These are phyloP conservation scores for Globisporangium mamillatum DNA, from an alignment of 352 stramenopile genomes.

Conservation along the genomic window DNA sequence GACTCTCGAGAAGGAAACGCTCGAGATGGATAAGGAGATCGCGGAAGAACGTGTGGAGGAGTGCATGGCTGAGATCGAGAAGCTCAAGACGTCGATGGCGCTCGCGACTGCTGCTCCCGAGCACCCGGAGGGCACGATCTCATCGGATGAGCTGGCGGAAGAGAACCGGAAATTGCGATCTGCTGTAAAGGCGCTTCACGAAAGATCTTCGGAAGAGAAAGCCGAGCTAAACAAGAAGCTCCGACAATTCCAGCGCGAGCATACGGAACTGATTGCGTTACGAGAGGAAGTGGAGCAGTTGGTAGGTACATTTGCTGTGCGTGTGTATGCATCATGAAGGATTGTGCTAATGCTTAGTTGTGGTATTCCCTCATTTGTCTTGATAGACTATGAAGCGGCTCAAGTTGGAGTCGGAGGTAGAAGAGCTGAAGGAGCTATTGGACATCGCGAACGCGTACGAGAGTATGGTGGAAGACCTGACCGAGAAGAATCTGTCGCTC, in stretches of 20 bases:
- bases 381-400: conserved; percentile 50
- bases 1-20: conserved; percentile 83
- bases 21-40: conserved; percentile 89
- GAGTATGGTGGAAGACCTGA: conserved; percentile 86
- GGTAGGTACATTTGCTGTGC: conserved; percentile 18
- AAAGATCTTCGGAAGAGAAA: conserved; percentile 78
- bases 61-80: conserved; percentile 65
- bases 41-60: conserved; percentile 82
- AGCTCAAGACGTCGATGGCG: conserved; percentile 62
- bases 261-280: conserved; percentile 54
- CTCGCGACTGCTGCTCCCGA: conserved; percentile 45
- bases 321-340: neutral
- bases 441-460: conserved; percentile 87
- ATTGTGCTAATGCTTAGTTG: neutral
- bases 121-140: conserved; percentile 23
- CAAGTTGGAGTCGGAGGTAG: conserved; percentile 56
- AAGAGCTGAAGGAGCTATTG: conserved; percentile 86
- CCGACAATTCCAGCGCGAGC: conserved; percentile 69
- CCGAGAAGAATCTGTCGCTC: conserved; percentile 84
- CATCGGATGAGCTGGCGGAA: conserved; percentile 47
- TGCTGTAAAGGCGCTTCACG: conserved; percentile 81
- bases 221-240: conserved; percentile 79
- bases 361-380: neutral
- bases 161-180: conserved; percentile 84
- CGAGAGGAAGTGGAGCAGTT: conserved; percentile 74